Evolutionary conservation across 1,284 basidiomycete species (phyloP).

Genomic region (Mycena sp.): DNA sequence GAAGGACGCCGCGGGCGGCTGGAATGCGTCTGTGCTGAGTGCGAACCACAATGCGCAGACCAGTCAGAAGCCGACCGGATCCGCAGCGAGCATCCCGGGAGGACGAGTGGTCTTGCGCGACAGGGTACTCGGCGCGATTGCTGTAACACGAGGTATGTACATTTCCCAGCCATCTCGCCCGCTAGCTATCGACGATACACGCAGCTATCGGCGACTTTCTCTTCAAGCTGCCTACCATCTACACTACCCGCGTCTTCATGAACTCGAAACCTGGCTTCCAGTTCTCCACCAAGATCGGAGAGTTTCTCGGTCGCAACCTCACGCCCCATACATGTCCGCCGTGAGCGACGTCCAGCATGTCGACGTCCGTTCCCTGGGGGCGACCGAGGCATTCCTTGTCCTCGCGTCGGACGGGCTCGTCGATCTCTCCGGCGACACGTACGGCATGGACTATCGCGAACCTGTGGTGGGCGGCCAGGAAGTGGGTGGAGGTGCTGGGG

Average conservation of each 20-base stretch:
- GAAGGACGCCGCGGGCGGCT: constrained; percentile 34
- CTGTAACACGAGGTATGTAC: constrained; percentile 46
- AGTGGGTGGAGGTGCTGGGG: constrained; percentile 19
- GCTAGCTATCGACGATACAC: not conserved
- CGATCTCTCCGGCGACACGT: constrained; percentile 24
- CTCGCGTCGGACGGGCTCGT: constrained; percentile 30
- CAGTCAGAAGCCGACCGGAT: constrained; percentile 41
- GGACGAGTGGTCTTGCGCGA: constrained; percentile 39
- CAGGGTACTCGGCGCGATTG: constrained; percentile 44
- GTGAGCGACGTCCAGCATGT: constrained; percentile 27
- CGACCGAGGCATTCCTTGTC: constrained; percentile 23
- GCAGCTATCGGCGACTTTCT: constrained; percentile 48
- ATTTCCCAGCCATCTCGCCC: not conserved
- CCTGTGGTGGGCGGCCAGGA: constrained; percentile 15
- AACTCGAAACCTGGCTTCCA: constrained; percentile 38
- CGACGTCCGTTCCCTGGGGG: constrained; percentile 18
- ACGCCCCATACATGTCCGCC: constrained; percentile 30
- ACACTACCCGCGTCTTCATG: constrained; percentile 44
- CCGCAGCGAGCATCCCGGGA: constrained; percentile 47
- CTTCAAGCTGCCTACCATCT: constrained; percentile 47
- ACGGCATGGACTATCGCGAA: constrained; percentile 21
- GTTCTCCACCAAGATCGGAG: constrained; percentile 22
- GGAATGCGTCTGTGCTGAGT: constrained; percentile 40
- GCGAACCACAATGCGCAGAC: constrained; percentile 44
- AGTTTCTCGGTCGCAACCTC: constrained; percentile 25